Evolutionary conservation across 164 flowering plant genomes (phyloP).

Genomic region (Vitis cinerea): DNA sequence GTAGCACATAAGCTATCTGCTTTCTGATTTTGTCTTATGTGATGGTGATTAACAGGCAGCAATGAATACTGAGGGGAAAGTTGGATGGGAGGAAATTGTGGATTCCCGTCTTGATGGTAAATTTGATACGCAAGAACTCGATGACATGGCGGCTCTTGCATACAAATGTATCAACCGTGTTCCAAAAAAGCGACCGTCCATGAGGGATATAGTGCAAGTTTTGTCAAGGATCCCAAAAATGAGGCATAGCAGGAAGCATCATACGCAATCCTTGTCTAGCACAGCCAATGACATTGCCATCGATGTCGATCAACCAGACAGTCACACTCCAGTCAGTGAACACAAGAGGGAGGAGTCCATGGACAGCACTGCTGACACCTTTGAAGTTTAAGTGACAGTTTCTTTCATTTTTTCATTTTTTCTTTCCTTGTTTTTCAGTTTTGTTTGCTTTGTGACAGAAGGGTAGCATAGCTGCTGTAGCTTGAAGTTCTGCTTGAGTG

Average conservation of each 20-base stretch:
- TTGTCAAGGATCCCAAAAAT: constrained; percentile 55
- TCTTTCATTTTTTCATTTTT: constrained; percentile 15
- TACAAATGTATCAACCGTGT: constrained; percentile 71
- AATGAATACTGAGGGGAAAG: constrained; percentile 67
- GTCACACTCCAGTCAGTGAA: constrained; percentile 27
- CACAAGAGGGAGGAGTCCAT: constrained; percentile 60
- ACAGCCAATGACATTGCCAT: constrained; percentile 51
- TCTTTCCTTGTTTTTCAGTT: constrained; percentile 4
- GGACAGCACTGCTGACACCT: constrained; percentile 48
- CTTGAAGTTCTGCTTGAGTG: constrained; percentile 4
- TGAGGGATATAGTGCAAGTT: constrained; percentile 83
- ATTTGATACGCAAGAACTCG: constrained; percentile 66
- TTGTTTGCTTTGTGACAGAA: constrained; percentile 6
- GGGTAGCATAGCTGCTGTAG: constrained; percentile 1
- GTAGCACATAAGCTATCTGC: not conserved
- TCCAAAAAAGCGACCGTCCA: constrained; percentile 71
- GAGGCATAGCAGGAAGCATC: constrained; percentile 52
- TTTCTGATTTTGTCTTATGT: not conserved
- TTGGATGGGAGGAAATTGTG: constrained; percentile 92
- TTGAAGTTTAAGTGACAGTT: constrained; percentile 32
- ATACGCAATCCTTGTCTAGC: constrained; percentile 35
- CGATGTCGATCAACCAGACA: constrained; percentile 47
- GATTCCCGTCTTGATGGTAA: constrained; percentile 76
- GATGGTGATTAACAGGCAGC: constrained; percentile 63
- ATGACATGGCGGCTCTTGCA: constrained; percentile 73